Evolutionary conservation across 2,329 filamentous ascomycete species (phyloP), one percentile per base, ranked within the genome.

Genomic region (Metarhizium anisopliae): DNA sequence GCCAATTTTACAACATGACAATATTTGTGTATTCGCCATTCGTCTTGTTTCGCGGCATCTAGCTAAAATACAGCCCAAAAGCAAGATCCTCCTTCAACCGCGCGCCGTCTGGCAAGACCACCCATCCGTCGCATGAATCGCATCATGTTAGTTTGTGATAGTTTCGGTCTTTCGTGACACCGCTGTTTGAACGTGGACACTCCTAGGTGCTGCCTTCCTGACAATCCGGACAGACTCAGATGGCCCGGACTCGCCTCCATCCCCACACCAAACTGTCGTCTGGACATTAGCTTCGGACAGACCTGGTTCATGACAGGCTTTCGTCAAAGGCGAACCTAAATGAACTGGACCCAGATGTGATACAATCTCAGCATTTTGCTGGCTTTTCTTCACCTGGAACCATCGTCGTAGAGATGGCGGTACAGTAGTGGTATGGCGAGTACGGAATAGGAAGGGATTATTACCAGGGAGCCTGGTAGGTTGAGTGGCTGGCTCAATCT

Each of bases 361-460:
- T 18, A 53, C 50, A 14, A 40, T 18, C 16, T 55, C 53, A 45
- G 47, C 20, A 7, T 45, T 47, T 20, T 36, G 20, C 16, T 40
- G 2, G 10, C 29, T 47, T 32, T 55, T 35, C 11, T 36, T 51
- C 30, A 30, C 16, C 13, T 2, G 50, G 55, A 66, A 61, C 18
- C 55, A 62, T 4, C 61, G 59, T 1, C 66, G 35, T 2, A 61
- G 54, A 40, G 65, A 61, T 3, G 66, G 61, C 4, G 63, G 56
- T 16, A 58, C 59, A 45, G 53, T 30, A 4, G 70, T 55, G 55
- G 65, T 62, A 58, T 69, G 57, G 18, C 60, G 63, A n/a, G 68
- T 71, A 51, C 67, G 66, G 61, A 72, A 69, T 47, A 64, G 63
- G 42, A 72, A 70, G 18, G 69, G 68, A 55, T 70, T 72, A 20